Conservation (phyloP, 2,329 filamentous ascomycete species). For the Clonostachys sp. region DNA sequence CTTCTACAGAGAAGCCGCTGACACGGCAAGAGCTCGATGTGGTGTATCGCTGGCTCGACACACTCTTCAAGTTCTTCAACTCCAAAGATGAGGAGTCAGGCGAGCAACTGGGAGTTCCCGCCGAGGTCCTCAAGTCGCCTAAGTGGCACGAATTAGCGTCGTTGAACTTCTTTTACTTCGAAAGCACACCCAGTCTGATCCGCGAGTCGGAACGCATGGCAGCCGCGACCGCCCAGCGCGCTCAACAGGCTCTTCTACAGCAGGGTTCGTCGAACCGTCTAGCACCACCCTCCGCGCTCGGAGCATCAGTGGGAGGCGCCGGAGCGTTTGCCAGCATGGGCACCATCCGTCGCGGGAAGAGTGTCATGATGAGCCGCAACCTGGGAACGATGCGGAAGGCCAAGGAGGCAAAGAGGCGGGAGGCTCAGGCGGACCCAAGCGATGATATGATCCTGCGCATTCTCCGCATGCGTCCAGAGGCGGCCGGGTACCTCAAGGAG, state of each 20-base stretch:
- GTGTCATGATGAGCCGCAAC: constrained; percentile 91
- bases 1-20: constrained; percentile 77
- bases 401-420: constrained; percentile 92
- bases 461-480: constrained; percentile 89
- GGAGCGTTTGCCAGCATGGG: constrained; percentile 60
- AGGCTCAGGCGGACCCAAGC: constrained; percentile 92
- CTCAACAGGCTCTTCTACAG: constrained; percentile 62
- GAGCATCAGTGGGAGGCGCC: constrained; percentile 18
- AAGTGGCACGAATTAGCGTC: constrained; percentile 98
- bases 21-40: constrained; percentile 87
- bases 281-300: constrained; percentile 40
- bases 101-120: constrained; percentile 81
- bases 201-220: constrained; percentile 97
- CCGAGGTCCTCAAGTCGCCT: constrained; percentile 88
- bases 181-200: constrained; percentile 84
- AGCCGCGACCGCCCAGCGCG: constrained; percentile 71
- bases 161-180: constrained; percentile 98
- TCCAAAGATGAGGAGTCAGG: constrained; percentile 78
- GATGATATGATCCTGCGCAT: constrained; percentile 98
- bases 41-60: constrained; percentile 89
- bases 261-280: constrained; percentile 46
- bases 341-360: constrained; percentile 63
- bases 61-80: constrained; percentile 93
- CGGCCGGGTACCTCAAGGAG: constrained; percentile 81
- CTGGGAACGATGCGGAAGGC: constrained; percentile 93